Evolutionary conservation across 768 basidiomycete species (phyloP).

Genomic region (Harrya chromipes): DNA sequence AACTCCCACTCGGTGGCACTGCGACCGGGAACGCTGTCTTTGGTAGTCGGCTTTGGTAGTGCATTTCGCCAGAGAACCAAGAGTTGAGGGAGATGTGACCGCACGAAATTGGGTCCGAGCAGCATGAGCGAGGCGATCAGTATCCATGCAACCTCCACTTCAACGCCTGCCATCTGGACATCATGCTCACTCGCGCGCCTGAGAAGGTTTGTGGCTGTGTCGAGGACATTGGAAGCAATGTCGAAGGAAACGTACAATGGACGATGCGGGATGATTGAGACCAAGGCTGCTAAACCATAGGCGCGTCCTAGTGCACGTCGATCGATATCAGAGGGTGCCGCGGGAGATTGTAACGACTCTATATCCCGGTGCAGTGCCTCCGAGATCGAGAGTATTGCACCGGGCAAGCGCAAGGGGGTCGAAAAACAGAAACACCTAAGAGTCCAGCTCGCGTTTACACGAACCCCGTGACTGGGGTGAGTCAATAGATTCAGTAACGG

Average conservation of each 20-base stretch:
- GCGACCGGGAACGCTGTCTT: constrained; percentile 68
- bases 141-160: constrained; percentile 95
- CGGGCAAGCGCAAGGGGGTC: constrained; percentile 81
- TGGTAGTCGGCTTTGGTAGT: constrained; percentile 89
- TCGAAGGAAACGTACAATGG: constrained; percentile 96
- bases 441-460: constrained; percentile 82
- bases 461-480: constrained; percentile 86
- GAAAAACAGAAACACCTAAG: constrained; percentile 89
- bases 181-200: constrained; percentile 92
- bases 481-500: constrained; percentile 81
- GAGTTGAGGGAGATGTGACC: constrained; percentile 88
- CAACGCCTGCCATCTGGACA: constrained; percentile 72
- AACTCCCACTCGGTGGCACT: constrained; percentile 85
- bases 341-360: constrained; percentile 64
- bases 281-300: constrained; percentile 83
- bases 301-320: constrained; percentile 80
- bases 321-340: constrained; percentile 66
- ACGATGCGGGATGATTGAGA: constrained; percentile 80
- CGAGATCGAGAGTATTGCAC: constrained; percentile 69
- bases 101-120: constrained; percentile 90
- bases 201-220: constrained; percentile 85
- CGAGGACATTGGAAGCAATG: constrained; percentile 84
- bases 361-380: constrained; percentile 86
- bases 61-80: constrained; percentile 97
- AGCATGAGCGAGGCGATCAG: constrained; percentile 87